Evolutionary conservation across 169 alveolate genomes (phyloP), one percentile per base, ranked within the genome.

Genomic region (Nephromyces sp.): DNA sequence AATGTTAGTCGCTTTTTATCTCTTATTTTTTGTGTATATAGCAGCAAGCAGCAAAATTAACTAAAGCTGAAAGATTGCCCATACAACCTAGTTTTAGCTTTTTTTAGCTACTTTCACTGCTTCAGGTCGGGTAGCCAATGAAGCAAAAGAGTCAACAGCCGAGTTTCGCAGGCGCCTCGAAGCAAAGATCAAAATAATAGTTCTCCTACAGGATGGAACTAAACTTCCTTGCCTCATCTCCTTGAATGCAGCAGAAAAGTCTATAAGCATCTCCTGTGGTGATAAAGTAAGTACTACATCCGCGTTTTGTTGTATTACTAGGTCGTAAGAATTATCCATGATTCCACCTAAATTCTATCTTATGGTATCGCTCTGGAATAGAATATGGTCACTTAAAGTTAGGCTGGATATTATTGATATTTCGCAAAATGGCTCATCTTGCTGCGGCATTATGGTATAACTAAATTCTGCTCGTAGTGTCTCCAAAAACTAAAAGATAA

Each of bases 121-220:
- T n/a, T n/a, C n/a, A n/a, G n/a, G n/a, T n/a, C n/a, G n/a, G n/a
- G n/a, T n/a, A n/a, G n/a, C n/a, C n/a, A n/a, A n/a, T n/a, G n/a
- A n/a, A n/a, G n/a, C n/a, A n/a, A n/a, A n/a, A n/a, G 63, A 6
- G 1, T 53, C 31, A 0, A 32, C 66, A 1, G 72, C 22, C 1
- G 79, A 32, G 8, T 27, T 72, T 32, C 15, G 29, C 1, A 22
- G 6, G 72, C 70, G 79, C 5, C 79, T 72, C 6, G 64, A 22
- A n/a, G 3, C 51, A 1, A 66, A 68, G 0, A 72, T 72, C 67
- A 52, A 51, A 2, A 57, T 62, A 6, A 6, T 43, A 4, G 79
- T 72, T 32, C 34, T 72, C 15, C 51, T 72, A 21, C 72, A 72
- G 32, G 79, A 72, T 52, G 79, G 79, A 3, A 72, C 79, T 1